Evolutionary conservation across 371 early-diverging fungal species (phyloP).

Genomic region (Mortierella sp.): DNA sequence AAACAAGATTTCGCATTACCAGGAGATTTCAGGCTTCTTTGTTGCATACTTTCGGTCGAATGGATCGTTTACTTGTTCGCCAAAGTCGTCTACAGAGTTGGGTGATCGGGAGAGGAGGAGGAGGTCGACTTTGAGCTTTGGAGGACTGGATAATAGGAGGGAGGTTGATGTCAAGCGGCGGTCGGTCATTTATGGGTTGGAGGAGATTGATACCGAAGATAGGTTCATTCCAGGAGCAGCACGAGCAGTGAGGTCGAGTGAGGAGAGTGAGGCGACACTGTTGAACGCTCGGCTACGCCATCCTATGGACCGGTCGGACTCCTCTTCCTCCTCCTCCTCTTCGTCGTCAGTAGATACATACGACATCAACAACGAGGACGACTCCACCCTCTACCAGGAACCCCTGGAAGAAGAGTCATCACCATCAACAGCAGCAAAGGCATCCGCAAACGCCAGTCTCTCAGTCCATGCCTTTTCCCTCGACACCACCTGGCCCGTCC

Average conservation of each 20-base stretch:
- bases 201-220: conserved; percentile 13
- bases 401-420: not conserved
- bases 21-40: conserved; percentile 59
- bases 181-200: conserved; percentile 7
- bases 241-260: conserved; percentile 11
- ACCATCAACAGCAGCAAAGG: not conserved
- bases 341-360: not conserved
- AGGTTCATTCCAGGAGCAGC: not conserved
- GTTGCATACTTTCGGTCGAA: conserved; percentile 49
- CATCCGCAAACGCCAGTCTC: conserved; percentile 26
- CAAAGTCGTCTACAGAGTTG: conserved; percentile 36
- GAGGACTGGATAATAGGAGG: not conserved
- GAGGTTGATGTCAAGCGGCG: not conserved
- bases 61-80: conserved; percentile 31
- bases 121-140: not conserved
- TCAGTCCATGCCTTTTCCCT: conserved; percentile 57
- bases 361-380: conserved; percentile 2
- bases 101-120: conserved; percentile 5
- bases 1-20: conserved; percentile 50
- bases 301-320: conserved; percentile 13
- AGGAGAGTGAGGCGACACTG: conserved; percentile 25
- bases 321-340: not conserved
- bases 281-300: conserved; percentile 1
- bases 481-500: conserved; percentile 57
- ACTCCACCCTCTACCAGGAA: conserved; percentile 8